Conservation (phyloP, 129 eudicot genomes). For the Rutidosis leptorrhynchoides region DNA sequence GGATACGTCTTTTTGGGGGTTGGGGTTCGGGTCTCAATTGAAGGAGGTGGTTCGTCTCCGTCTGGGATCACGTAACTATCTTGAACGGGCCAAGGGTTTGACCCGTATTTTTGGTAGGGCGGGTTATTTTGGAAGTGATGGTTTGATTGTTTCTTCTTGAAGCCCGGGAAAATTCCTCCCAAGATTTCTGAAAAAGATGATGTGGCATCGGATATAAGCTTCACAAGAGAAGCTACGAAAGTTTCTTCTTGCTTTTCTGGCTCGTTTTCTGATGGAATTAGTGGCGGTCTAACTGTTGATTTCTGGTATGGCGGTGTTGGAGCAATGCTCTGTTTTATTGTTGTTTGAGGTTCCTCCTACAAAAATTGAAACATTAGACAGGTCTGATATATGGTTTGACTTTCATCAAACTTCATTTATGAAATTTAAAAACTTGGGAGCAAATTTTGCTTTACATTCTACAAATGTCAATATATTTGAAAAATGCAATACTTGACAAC, state of each 20-base stretch:
- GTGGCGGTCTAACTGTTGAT: conserved; percentile 56
- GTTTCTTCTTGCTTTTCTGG: conserved; percentile 78
- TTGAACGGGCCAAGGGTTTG: conserved; percentile 76
- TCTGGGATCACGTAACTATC: conserved; percentile 80
- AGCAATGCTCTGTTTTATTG: conserved; percentile 35
- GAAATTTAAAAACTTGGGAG: neutral
- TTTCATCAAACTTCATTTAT: conserved; percentile 4
- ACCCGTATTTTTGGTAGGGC: conserved; percentile 30
- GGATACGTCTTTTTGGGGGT: conserved; percentile 85
- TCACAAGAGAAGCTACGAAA: conserved; percentile 62
- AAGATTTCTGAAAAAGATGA: conserved; percentile 59
- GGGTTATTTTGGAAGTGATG: conserved; percentile 41
- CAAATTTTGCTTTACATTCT: neutral
- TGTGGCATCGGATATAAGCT: conserved; percentile 52
- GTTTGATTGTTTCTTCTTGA: conserved; percentile 41
- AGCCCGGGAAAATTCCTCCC: conserved; percentile 53
- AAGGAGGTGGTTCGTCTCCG: conserved; percentile 78
- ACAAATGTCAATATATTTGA: neutral
- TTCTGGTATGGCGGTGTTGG: conserved; percentile 50
- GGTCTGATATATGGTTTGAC: neutral
- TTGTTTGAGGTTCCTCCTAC: conserved; percentile 41
- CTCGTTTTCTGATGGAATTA: conserved; percentile 72
- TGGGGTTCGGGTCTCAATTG: conserved; percentile 78
- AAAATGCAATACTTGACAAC: conserved; percentile 1
- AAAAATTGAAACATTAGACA: conserved; percentile 8